Evolutionary conservation across 257 asterid species (phyloP), one percentile per base, ranked within the genome.

Genomic region (Solanum chiquidenum): DNA sequence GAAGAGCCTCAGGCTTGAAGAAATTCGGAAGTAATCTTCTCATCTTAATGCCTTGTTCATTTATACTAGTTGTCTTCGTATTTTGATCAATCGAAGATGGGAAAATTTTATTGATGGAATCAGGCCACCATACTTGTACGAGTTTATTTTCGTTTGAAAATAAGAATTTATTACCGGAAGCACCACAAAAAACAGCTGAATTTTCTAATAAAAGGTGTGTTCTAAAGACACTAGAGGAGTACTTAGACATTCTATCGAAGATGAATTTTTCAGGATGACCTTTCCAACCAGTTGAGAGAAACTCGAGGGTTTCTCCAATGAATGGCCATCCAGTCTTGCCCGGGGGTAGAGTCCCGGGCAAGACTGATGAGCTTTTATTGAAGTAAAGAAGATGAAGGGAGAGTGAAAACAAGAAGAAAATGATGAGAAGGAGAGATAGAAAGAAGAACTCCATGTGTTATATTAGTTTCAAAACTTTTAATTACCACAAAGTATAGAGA

Each of bases 41-140:
- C 92, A 93, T 88, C 64, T 88, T 93, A 55, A 91, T 89, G 40
- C 92, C 92, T 42, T 91, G 93, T 18, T 92, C 94, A 52, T 89
- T 90, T 33, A 93, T 87, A 88, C 34, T 94, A 71, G 7, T 71
- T 46, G 20, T 46, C 55, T 46, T 46, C n/a, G 2, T 71, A 0
- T 71, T 71, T 71, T 71, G 77, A 71, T 31, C 77, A 31, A 1
- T 3, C 12, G 42, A 71, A 71, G 91, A 89, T 10, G 94, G 96
- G 89, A 93, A 93, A 49, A 94, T 88, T 34, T 91, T 92, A 42
- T 92, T 89, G 21, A 94, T 90, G 0, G 95, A 90, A 34, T 83
- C 86, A 2, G 95, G 94, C 93, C 93, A 93, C 95, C 95, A 94
- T 0, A 91, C 89, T 5, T 90, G 93, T 82, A 94, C 95, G 95